Conservation (phyloP, 2,329 filamentous ascomycete species). For the Trichoderma atroviride region DNA sequence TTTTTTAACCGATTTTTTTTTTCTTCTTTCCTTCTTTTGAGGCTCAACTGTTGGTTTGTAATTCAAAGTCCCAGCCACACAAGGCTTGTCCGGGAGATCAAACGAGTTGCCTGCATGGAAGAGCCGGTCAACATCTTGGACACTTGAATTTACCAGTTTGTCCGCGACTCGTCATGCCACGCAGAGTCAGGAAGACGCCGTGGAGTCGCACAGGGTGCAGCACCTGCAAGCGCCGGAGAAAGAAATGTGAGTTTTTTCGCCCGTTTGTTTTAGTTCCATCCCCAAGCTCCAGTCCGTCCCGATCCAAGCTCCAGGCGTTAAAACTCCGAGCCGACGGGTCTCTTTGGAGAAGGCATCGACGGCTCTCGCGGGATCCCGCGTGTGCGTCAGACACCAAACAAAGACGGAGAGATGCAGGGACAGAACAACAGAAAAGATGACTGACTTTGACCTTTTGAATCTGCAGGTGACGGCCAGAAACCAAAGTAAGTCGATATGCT, state of each 20-base stretch:
- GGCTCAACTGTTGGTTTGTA: background rate
- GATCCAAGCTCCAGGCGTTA: background rate
- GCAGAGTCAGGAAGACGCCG: slow-evolving; percentile 24
- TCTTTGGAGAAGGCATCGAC: background rate
- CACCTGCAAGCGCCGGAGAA: slow-evolving; percentile 23
- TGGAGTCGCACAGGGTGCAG: slow-evolving; percentile 25
- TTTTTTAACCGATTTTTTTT: background rate
- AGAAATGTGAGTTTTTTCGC: slow-evolving; percentile 21
- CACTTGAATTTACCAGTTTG: background rate
- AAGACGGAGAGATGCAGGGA: background rate
- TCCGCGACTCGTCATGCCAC: slow-evolving; percentile 7
- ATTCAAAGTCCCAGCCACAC: background rate
- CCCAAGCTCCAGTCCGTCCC: background rate
- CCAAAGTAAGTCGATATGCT: slow-evolving; percentile 10
- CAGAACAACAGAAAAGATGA: background rate
- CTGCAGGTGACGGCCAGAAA: slow-evolving; percentile 23
- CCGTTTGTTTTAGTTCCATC: background rate
- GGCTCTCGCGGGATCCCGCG: background rate
- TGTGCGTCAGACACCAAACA: background rate
- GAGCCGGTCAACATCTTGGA: background rate
- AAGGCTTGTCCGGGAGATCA: background rate
- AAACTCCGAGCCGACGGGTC: background rate
- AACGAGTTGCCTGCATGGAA: background rate
- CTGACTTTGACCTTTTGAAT: slow-evolving; percentile 7
- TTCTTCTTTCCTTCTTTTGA: background rate